Evolutionary conservation across 306 rosid genomes (phyloP).

Genomic region (Casuarina glauca): DNA sequence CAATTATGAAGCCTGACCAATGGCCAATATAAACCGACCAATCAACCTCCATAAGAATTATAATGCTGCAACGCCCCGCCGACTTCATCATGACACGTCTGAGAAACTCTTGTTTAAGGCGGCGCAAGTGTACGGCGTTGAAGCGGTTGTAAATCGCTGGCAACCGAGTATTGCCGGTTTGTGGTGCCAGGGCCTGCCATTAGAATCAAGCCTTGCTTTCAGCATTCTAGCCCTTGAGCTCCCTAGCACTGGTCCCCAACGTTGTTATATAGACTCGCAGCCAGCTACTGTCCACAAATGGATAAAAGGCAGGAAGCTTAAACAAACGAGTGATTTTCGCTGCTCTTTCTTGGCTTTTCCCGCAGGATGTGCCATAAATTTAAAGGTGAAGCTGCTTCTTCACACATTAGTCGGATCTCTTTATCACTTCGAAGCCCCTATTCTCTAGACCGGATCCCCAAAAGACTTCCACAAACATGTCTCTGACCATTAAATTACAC

Average conservation of each 20-base stretch:
- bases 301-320: conserved; percentile 1
- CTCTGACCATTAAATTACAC: conserved; percentile 59
- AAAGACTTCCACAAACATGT: conserved; percentile 38
- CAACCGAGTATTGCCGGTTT: too few relatives aligned
- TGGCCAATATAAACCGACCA: background rate
- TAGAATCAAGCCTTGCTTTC: background rate
- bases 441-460: background rate
- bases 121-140: too few relatives aligned
- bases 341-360: background rate
- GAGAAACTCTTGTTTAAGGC: too few relatives aligned
- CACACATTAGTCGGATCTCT: conserved; percentile 42
- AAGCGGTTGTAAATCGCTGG: too few relatives aligned
- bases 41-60: background rate
- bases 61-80: too few relatives aligned
- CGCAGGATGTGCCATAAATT: conserved; percentile 43
- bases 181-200: too few relatives aligned
- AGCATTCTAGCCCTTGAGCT: background rate
- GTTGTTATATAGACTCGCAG: conserved; percentile 18
- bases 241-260: conserved; percentile 24
- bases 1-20: background rate
- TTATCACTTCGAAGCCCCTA: conserved; percentile 7
- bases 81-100: background rate
- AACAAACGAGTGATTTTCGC: conserved; percentile 31
- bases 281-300: conserved; percentile 42
- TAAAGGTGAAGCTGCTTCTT: conserved; percentile 16